Conservation (phyloP, 805 yeast species). For the Ogataea salicorniae region DNA sequence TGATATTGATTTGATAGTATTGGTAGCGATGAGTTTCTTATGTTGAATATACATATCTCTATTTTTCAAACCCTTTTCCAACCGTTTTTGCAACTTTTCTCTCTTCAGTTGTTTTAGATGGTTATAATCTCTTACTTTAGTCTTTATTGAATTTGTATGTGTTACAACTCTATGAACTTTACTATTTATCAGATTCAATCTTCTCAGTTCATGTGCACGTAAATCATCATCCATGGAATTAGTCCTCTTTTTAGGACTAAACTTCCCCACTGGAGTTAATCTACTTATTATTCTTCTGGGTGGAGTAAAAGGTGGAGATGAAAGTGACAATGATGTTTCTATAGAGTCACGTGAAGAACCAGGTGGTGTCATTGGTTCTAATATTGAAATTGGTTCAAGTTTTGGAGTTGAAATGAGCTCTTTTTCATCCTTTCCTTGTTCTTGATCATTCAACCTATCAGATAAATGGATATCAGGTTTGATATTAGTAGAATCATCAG, state of each 20-base stretch:
- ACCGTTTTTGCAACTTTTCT: conserved; percentile 10
- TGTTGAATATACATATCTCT: conserved; percentile 13
- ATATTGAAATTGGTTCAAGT: too few relatives aligned
- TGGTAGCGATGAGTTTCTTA: conserved; percentile 15
- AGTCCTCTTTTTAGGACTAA: conserved; percentile 13
- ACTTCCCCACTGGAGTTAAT: conserved; percentile 22
- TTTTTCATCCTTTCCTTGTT: too few relatives aligned
- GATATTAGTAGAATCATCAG: too few relatives aligned
- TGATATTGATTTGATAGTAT: conserved; percentile 12
- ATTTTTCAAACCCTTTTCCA: conserved; percentile 13
- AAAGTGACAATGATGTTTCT: not conserved
- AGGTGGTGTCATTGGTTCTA: not conserved
- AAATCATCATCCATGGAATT: conserved; percentile 15
- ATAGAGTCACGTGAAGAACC: not conserved
- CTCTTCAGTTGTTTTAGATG: conserved; percentile 3
- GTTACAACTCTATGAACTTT: conserved; percentile 5
- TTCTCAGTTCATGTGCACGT: conserved; percentile 12
- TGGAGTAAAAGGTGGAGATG: conserved; percentile 22
- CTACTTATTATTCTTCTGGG: conserved; percentile 17
- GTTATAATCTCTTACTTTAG: conserved; percentile 5
- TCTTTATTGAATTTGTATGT: conserved; percentile 7
- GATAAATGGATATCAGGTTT: too few relatives aligned
- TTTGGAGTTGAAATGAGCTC: too few relatives aligned
- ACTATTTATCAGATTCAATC: conserved; percentile 12
- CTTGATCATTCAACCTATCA: too few relatives aligned